phyloP scores from a whole-genome alignment of 257 asterid genomes.

The Rauvolfia tetraphylla region DNA sequence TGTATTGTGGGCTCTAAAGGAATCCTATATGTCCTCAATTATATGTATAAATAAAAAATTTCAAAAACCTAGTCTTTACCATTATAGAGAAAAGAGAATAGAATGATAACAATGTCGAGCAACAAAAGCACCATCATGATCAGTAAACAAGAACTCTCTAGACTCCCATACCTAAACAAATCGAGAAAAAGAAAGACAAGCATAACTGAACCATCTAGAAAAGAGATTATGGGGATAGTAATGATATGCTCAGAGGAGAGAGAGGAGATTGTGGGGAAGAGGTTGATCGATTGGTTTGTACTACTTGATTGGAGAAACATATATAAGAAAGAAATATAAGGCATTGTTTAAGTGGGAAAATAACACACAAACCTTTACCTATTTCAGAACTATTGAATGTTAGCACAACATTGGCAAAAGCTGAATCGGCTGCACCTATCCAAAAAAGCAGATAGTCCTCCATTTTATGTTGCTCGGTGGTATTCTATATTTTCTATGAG shows the following conservation, averaged over 20 bases:
- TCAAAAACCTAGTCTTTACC: neutral
- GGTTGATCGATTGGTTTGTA: neutral
- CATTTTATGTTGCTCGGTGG: conserved; percentile 61
- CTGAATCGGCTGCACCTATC: conserved; percentile 76
- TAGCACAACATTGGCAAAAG: conserved; percentile 67
- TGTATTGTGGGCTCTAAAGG: neutral
- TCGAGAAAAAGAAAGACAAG: neutral
- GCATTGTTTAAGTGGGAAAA: neutral
- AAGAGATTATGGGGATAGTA: neutral
- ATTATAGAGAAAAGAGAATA: no score
- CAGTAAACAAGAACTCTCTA: neutral
- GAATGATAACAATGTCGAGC: neutral
- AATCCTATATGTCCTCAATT: no score
- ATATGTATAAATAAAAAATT: neutral
- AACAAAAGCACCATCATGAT: neutral
- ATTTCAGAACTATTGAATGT: conserved; percentile 75
- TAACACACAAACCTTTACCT: conserved; percentile 40
- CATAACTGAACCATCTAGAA: neutral
- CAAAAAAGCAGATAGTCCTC: conserved; percentile 77
- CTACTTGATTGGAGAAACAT: neutral
- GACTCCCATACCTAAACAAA: neutral
- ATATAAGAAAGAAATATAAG: neutral
- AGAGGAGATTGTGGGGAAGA: neutral
- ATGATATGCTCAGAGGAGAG: no score
- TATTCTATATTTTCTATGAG: conserved; percentile 30